Percentiles rank a stretch among this genome's conserved stretches.
Evolutionary conservation across 2,329 filamentous ascomycete species (phyloP).

Genomic region (Penicillium sp.): DNA sequence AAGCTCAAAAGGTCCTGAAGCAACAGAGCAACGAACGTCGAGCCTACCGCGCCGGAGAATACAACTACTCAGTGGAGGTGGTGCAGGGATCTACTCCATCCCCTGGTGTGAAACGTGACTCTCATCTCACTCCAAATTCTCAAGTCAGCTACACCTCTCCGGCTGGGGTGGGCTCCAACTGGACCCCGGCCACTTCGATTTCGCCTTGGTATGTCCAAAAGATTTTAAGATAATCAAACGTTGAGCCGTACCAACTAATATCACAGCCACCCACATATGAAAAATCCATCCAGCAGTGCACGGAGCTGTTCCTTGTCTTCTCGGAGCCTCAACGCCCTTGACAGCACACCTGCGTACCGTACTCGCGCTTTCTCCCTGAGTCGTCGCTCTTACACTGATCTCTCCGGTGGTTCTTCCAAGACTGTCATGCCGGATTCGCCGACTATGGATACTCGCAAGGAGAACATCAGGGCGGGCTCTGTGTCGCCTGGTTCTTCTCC

Average conservation of each 20-base stretch:
- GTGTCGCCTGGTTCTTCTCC: constrained; percentile 41
- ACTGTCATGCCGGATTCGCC: constrained; percentile 37
- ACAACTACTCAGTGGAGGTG: constrained; percentile 61
- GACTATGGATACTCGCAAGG: constrained; percentile 39
- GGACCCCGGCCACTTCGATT: constrained; percentile 50
- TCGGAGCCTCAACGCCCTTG: constrained; percentile 38
- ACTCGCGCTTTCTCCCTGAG: constrained; percentile 27
- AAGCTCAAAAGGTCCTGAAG: constrained; percentile 95
- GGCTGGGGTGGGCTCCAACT: constrained; percentile 41
- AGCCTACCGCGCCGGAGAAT: constrained; percentile 94
- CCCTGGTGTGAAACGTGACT: constrained; percentile 41
- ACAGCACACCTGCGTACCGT: constrained; percentile 40
- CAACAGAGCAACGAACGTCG: constrained; percentile 92
- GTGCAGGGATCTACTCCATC: constrained; percentile 47
- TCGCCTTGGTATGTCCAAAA: constrained; percentile 46
- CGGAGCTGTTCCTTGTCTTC: constrained; percentile 41
- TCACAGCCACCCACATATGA: constrained; percentile 40
- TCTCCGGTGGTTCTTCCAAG: constrained; percentile 39
- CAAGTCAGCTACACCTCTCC: constrained; percentile 47
- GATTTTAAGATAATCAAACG: neutral
- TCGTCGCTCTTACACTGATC: constrained; percentile 32
- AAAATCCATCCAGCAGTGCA: constrained; percentile 37
- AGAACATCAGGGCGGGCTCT: constrained; percentile 38
- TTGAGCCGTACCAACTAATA: constrained; percentile 28
- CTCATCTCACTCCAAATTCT: constrained; percentile 44